Evolutionary conservation across 345 rosid species (phyloP), one percentile per base, ranked within the genome.

Genomic region (Salix caprea): DNA sequence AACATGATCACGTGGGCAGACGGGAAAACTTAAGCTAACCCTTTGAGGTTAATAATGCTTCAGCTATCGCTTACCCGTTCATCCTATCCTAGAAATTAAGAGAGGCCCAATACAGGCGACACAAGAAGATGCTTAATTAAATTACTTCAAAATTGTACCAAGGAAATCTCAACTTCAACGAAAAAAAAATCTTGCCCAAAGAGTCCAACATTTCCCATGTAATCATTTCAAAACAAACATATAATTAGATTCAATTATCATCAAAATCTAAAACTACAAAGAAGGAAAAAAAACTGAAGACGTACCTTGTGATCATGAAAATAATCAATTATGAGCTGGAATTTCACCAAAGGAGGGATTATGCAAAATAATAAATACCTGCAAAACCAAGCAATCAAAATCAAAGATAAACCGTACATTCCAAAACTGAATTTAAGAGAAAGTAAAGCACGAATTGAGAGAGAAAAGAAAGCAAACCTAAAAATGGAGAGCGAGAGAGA

Each of bases 271-370:
- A 39, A 67, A 34, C 50, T 46, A 67, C 21, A 37, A 19, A 37
- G 19, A 28, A 12, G 44, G 42, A 39, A 40, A 10, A 40, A 40
- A 40, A 40, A 10, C 44, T 9, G 54, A n/a, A 18, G 23, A 9
- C 9, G 18, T 52, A 71, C 74, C 74, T 71, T 52, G 74, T 52
- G 16, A 71, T 50, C 74, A 71, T 71, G 56, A 21, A 69, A 60
- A 52, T 19, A 52, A 70, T 46, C 23, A 67, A 8, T 23, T 12
- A 44, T 52, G 64, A 50, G 74, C 44, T 52, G 65, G 65, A 52
- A 24, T 52, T 18, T 52, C 44, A 71, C 44, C 74, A 32, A 52
- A 10, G 16, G 30, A 30, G 34, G 48, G 50, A 26, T 28, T 46
- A 34, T 13, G 39, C 36, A 8, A 50, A n/a, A 58, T 58, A n/a